Evolutionary conservation across 2,329 filamentous ascomycete species (phyloP).

Genomic region (Claviceps paspali): DNA sequence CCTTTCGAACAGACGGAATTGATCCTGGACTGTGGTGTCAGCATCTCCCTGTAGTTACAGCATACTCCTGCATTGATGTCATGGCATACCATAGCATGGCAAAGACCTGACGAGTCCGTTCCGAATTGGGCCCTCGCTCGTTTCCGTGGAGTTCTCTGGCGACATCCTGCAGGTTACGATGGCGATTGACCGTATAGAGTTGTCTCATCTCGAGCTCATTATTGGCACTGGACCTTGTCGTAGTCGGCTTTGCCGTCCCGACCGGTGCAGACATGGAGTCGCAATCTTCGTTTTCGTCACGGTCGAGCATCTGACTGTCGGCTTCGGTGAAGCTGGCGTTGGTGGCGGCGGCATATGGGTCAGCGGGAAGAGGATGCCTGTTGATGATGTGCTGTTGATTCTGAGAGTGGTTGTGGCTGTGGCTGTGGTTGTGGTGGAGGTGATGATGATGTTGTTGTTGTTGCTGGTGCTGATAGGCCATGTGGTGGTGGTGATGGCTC

Average conservation of each 20-base stretch:
- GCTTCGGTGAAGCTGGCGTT: constrained; percentile 40
- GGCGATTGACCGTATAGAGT: constrained; percentile 53
- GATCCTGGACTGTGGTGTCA: constrained; percentile 37
- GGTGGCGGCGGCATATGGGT: constrained; percentile 32
- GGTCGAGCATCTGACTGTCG: constrained; percentile 45
- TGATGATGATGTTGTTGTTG: constrained; percentile 17
- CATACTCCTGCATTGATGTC: too few species aligned
- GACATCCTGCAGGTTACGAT: constrained; percentile 53
- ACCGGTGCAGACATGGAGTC: constrained; percentile 32
- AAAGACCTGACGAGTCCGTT: constrained; percentile 73
- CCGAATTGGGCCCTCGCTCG: constrained; percentile 65
- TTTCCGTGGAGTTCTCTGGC: constrained; percentile 64
- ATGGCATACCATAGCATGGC: constrained; percentile 67
- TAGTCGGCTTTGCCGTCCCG: constrained; percentile 38
- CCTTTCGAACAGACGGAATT: constrained; percentile 57
- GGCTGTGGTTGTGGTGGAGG: neutral
- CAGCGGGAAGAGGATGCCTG: constrained; percentile 37
- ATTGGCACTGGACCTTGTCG: constrained; percentile 54
- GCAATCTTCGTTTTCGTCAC: constrained; percentile 42
- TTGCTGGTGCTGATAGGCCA: constrained; percentile 23
- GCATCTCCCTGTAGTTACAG: neutral
- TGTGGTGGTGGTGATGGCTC: constrained; percentile 21
- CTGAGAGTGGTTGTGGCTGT: neutral
- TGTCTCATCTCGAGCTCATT: constrained; percentile 72
- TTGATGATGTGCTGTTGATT: constrained; percentile 13